Evolutionary conservation across 805 yeast species (phyloP), one percentile per base, ranked within the genome.

Genomic region (Candida arabinofermentans): DNA sequence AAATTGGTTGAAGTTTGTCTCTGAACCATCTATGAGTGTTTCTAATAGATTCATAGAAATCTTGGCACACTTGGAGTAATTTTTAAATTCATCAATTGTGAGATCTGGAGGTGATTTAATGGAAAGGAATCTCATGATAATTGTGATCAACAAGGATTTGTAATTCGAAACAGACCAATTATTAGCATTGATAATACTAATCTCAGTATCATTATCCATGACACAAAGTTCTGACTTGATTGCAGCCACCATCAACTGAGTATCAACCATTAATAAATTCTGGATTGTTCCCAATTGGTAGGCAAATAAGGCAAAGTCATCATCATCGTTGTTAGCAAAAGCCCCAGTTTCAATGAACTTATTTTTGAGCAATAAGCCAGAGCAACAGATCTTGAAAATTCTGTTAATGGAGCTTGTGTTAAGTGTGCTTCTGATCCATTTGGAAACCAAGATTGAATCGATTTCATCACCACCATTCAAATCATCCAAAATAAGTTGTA

Each of bases 401-500:
- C 83, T 69, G 44, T 78, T 79, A 0, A 81, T 62, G 0, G 82
- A 69, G 0, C 89, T 89, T 22, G 72, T 65, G 34, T 67, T 62
- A 2, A 74, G 42, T 6, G 69, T 60, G 2, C 65, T 61, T 23
- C 63, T 51, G 3, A 83, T 57, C 77, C 86, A 81, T 39, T 72
- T 69, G 2, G 70, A 61, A 1, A 74, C 72, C 8, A 67, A 56
- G 5, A 72, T 52, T 31, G 66, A 65, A 31, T 69, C 62, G 7
- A 75, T 71, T 9, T 66, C 68, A 33, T 69, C 72, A 5, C 64
- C 59, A 36, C 65, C 68, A 35, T 61, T 59, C 17, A 84, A 58
- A 32, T 79, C 83, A 55, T 89, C 96, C 26, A 90, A 59, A 14
- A 86, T 64, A 1, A 86, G 57, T 45, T 80, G 77, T 5, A 88